Conservation (phyloP, 1,284 basidiomycete genomes). For the Apiotrichum akiyoshidainum region DNA sequence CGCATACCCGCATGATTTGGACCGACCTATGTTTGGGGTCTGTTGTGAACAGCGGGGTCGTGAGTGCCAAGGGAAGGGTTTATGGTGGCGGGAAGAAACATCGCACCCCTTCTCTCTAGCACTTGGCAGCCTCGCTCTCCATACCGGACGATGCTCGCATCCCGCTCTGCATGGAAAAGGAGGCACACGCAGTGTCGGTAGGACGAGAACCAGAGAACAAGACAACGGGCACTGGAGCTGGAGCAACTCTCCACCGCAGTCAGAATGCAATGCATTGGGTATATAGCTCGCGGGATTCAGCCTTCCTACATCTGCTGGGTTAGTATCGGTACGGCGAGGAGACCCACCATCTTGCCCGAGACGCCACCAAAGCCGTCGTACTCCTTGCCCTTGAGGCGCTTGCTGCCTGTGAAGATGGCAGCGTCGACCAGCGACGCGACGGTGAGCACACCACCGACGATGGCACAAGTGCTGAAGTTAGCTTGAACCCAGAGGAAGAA, state of each 20-base stretch:
- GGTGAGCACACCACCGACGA: conserved; percentile 94
- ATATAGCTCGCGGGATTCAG: neutral
- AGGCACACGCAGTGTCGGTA: too few relatives aligned
- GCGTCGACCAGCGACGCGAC: conserved; percentile 90
- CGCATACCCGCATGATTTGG: too few relatives aligned
- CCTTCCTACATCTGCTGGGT: conserved; percentile 9
- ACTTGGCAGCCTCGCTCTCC: too few relatives aligned
- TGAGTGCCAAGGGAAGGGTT: too few relatives aligned
- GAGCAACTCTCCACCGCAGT: neutral
- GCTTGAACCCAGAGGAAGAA: neutral
- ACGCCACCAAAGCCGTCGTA: conserved; percentile 41
- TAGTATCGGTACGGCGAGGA: neutral
- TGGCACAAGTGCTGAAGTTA: conserved; percentile 78
- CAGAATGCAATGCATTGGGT: conserved; percentile 3
- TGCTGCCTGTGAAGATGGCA: conserved; percentile 63
- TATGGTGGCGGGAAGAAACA: too few relatives aligned
- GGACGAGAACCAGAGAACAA: too few relatives aligned
- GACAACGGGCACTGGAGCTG: too few relatives aligned
- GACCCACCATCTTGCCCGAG: conserved; percentile 48
- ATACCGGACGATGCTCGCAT: too few relatives aligned
- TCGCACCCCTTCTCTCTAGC: too few relatives aligned
- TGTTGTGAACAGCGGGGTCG: too few relatives aligned
- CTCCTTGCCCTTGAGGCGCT: conserved; percentile 33
- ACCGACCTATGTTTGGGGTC: too few relatives aligned
- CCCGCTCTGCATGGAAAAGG: too few relatives aligned